phyloP scores from a whole-genome alignment of 2,329 filamentous ascomycete species.

The Monilinia laxa region DNA sequence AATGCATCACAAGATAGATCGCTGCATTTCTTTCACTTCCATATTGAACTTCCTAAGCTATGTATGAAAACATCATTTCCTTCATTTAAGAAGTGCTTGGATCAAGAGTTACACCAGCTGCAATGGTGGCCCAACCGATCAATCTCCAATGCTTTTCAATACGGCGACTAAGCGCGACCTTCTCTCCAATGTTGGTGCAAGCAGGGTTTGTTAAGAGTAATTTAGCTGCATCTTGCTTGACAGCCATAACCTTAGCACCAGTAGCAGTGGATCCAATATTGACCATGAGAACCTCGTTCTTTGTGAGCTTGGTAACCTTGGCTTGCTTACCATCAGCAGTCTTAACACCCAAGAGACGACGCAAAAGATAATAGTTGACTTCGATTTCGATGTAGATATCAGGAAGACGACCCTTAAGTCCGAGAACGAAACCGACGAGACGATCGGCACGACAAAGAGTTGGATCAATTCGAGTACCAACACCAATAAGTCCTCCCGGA shows the following conservation, averaged over 20 bases:
- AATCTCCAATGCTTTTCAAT: slow-evolving; percentile 99
- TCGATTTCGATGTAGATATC: slow-evolving; percentile 98
- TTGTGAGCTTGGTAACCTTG: slow-evolving; percentile 96
- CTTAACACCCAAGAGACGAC: slow-evolving; percentile 91
- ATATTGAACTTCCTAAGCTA: background rate
- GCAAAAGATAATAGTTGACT: slow-evolving; percentile 98
- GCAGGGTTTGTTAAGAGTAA: slow-evolving; percentile 88
- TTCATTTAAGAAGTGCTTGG: slow-evolving; percentile 37
- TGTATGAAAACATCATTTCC: background rate
- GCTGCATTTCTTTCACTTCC: slow-evolving; percentile 1
- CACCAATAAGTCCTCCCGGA: slow-evolving; percentile 95
- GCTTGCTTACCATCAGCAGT: slow-evolving; percentile 98
- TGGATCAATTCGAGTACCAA: slow-evolving; percentile 94
- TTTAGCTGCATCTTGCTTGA: slow-evolving; percentile 97
- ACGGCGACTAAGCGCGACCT: slow-evolving; percentile 92
- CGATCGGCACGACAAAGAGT: slow-evolving; percentile 98
- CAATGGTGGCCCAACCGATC: slow-evolving; percentile 77
- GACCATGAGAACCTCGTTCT: slow-evolving; percentile 99
- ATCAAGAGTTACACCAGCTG: slow-evolving; percentile 40
- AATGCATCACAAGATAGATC: slow-evolving; percentile 11
- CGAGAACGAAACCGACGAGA: slow-evolving; percentile 95
- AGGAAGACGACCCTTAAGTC: slow-evolving; percentile 87
- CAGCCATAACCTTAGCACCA: slow-evolving; percentile 93
- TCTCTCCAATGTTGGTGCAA: slow-evolving; percentile 96
- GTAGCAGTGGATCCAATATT: slow-evolving; percentile 98